Evolutionary conservation across 352 stramenopile genomes (phyloP), one percentile per base, ranked within the genome.

Genomic region (Hyaloperonospora arabidopsidis): DNA sequence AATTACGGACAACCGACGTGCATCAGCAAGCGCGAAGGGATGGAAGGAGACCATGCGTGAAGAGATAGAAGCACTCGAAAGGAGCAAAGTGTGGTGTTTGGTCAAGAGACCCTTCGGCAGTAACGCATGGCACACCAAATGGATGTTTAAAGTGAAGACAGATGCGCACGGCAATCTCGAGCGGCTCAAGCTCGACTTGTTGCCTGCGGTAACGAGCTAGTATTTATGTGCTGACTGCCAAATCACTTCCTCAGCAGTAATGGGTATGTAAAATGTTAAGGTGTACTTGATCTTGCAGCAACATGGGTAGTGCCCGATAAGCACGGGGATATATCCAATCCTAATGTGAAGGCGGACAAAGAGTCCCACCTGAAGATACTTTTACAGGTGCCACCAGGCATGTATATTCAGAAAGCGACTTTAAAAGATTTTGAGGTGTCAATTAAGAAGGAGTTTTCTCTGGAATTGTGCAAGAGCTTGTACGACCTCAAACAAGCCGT

Each of bases 401-500:
- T 17, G 14, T 2, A 17, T 10, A 17, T 39, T 14, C 2, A 14
- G 3, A 7, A 8, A 29, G 25, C 25, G 25, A 29, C 25, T n/a
- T 3, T 29, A 29, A 3, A 29, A 7, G 13, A 17, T 17, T 39
- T 17, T 15, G 4, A 15, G 4, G 34, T 17, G 10, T 14, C 34
- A 10, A 14, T 4, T 5, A 39, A 14, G 34, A 39, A 39, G 11
- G 14, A 39, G 10, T 10, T 39, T n/a, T 14, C 14, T 3, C 11
- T 39, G 4, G 7, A 29, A 29, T 3, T 3, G 3, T 29, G 25
- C 25, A 29, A 29, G 14, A 5, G 70, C 54, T 45, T 75, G 0
- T 75, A 79, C 35, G 69, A 63, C 0, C 34, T 72, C 0, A 68
- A 68, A 35, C 66, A 74, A 35, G 62, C 66, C 1, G 66, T 54